Percentiles rank a stretch among this genome's conserved stretches.
phyloP scores from a whole-genome alignment of 2,329 filamentous ascomycete genomes.

The Orbilia ellipsospora region DNA sequence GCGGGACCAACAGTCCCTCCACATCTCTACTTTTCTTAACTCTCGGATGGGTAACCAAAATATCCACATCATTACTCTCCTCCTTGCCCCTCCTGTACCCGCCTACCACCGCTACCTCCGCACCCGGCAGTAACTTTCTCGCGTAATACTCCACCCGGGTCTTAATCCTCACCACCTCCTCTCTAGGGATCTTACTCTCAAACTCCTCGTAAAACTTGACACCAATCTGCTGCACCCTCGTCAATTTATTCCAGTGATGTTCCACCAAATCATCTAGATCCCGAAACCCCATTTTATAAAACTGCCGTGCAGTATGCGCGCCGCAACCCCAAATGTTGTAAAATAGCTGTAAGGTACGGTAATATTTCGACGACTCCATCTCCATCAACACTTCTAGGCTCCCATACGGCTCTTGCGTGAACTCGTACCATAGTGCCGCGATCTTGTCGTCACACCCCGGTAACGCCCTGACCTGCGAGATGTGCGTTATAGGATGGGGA shows the following conservation, averaged over 20 bases:
- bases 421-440: constrained; percentile 80
- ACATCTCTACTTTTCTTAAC: constrained; percentile 42
- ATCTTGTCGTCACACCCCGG: constrained; percentile 87
- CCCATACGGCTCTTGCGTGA: constrained; percentile 65
- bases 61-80: constrained; percentile 82
- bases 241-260: constrained; percentile 79
- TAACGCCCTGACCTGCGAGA: constrained; percentile 67
- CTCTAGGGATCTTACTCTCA: constrained; percentile 72
- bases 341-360: constrained; percentile 76
- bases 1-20: constrained; percentile 74
- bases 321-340: constrained; percentile 94
- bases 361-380: constrained; percentile 72
- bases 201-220: constrained; percentile 95
- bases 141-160: constrained; percentile 74
- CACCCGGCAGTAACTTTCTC: constrained; percentile 69
- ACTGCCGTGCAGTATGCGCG: constrained; percentile 80
- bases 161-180: constrained; percentile 72
- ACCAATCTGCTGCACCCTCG: constrained; percentile 88
- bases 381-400: constrained; percentile 72
- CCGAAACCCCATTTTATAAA: constrained; percentile 81
- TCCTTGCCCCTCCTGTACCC: constrained; percentile 83
- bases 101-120: constrained; percentile 76
- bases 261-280: constrained; percentile 88
- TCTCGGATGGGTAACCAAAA: constrained; percentile 83
- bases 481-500: constrained; percentile 68